Conservation (phyloP, 2,329 filamentous ascomycete genomes). For the Fusarium mundagurra region DNA sequence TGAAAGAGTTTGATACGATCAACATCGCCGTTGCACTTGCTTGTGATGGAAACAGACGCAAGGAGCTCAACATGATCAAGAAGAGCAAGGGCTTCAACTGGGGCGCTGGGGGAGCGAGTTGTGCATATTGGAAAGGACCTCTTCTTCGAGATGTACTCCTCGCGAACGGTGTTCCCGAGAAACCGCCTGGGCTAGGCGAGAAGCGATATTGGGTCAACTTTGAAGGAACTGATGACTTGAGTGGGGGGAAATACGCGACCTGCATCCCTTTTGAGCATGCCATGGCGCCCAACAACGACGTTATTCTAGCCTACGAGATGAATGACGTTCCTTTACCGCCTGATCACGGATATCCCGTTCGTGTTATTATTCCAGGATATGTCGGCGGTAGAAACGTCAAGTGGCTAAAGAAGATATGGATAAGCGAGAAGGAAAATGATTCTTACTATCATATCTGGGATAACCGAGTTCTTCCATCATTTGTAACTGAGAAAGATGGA, state of each 20-base stretch:
- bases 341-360: not conserved
- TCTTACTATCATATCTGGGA: not conserved
- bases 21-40: not conserved
- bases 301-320: not conserved
- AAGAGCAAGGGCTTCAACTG: not conserved
- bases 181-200: not conserved
- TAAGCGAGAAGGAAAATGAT: not conserved
- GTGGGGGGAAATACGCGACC: not conserved
- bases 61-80: not conserved
- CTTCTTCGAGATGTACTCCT: not conserved
- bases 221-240: not conserved
- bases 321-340: not conserved
- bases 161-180: not conserved
- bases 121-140: not conserved
- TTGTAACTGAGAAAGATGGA: not conserved
- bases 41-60: not conserved
- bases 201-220: not conserved
- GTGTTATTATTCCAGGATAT: not conserved
- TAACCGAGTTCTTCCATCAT: not conserved
- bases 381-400: not conserved
- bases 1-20: not conserved
- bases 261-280: not conserved
- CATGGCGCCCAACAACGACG: not conserved
- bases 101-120: not conserved
- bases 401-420: not conserved